phyloP scores from a whole-genome alignment of 2,329 filamentous ascomycete genomes.

The Sordariomycetes sp. region DNA sequence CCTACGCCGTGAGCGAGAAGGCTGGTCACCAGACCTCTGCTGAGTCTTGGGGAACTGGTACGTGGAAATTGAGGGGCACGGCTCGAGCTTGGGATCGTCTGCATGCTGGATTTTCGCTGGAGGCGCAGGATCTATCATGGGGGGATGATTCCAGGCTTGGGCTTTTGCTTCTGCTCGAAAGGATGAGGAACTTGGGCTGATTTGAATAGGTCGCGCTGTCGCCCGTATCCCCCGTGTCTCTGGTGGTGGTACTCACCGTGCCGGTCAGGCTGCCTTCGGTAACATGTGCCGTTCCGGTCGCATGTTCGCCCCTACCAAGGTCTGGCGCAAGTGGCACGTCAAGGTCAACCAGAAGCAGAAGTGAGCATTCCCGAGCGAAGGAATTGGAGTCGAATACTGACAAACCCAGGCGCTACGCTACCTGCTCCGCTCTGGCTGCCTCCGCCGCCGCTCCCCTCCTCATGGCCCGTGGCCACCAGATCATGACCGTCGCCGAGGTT shows the following conservation, averaged over 20 bases:
- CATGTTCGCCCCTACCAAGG: constrained; percentile 99
- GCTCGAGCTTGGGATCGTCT: no score
- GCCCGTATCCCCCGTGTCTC: constrained; percentile 99
- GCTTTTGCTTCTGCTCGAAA: not conserved
- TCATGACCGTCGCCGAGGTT: constrained; percentile 88
- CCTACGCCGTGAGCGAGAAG: constrained; percentile 99
- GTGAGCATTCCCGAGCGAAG: constrained; percentile 39
- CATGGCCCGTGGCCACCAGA: constrained; percentile 92
- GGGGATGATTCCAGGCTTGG: not conserved
- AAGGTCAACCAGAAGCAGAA: constrained; percentile 99
- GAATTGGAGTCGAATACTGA: not conserved
- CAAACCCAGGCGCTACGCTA: constrained; percentile 76
- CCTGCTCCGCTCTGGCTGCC: constrained; percentile 92
- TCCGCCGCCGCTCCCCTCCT: constrained; percentile 92
- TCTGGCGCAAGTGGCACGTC: constrained; percentile 99
- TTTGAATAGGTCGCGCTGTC: constrained; percentile 78
- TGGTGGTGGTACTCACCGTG: constrained; percentile 99
- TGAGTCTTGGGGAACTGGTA: constrained; percentile 99
- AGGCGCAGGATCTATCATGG: no score
- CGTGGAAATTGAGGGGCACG: constrained; percentile 33
- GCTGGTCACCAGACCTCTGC: constrained; percentile 99
- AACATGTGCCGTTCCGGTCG: constrained; percentile 99
- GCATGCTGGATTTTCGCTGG: no score
- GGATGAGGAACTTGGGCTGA: constrained; percentile 1
- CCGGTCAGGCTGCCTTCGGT: constrained; percentile 99